These are phyloP conservation scores for Ganoderma boninense DNA, from an alignment of 1,284 basidiomycete species.

Conservation along the genomic window DNA sequence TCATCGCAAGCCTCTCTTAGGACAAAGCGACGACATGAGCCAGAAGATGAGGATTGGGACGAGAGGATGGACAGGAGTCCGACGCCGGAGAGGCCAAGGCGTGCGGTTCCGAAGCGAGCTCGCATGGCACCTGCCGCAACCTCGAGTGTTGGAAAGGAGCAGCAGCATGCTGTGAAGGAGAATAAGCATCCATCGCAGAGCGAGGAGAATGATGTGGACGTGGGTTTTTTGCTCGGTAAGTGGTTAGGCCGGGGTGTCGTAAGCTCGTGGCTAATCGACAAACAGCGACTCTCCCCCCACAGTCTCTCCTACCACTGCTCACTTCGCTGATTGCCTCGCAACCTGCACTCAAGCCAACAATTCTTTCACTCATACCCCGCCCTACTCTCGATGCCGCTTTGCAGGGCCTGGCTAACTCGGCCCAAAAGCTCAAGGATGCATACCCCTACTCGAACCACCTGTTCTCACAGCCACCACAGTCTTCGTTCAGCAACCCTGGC, in stretches of 20 bases:
- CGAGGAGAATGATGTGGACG: constrained; percentile 69
- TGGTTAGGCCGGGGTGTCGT: constrained; percentile 21
- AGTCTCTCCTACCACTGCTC: constrained; percentile 76
- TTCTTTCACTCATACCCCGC: constrained; percentile 79
- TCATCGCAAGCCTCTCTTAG: constrained; percentile 47
- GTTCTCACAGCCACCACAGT: constrained; percentile 44
- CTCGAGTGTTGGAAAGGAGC: constrained; percentile 34
- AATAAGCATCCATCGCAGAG: constrained; percentile 48
- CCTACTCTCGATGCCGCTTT: constrained; percentile 78
- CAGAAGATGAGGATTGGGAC: constrained; percentile 62
- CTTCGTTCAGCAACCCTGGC: constrained; percentile 35
- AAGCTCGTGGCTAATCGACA: constrained; percentile 21
- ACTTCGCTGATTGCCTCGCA: constrained; percentile 69
- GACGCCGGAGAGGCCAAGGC: constrained; percentile 77
- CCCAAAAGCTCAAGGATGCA: constrained; percentile 77
- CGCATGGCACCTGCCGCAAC: constrained; percentile 50
- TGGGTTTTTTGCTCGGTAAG: constrained; percentile 81
- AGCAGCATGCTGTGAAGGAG: constrained; percentile 48
- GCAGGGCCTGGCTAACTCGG: constrained; percentile 70
- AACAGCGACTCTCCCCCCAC: constrained; percentile 74
- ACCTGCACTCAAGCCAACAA: constrained; percentile 70
- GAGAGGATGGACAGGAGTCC: constrained; percentile 84
- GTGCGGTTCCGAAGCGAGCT: constrained; percentile 70
- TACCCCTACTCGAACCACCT: constrained; percentile 77
- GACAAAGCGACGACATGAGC: constrained; percentile 70